Percentiles rank a stretch among this genome's conserved stretches.
phyloP scores from a whole-genome alignment of 1,139 yeast species.

The Candida frijolesensis region DNA sequence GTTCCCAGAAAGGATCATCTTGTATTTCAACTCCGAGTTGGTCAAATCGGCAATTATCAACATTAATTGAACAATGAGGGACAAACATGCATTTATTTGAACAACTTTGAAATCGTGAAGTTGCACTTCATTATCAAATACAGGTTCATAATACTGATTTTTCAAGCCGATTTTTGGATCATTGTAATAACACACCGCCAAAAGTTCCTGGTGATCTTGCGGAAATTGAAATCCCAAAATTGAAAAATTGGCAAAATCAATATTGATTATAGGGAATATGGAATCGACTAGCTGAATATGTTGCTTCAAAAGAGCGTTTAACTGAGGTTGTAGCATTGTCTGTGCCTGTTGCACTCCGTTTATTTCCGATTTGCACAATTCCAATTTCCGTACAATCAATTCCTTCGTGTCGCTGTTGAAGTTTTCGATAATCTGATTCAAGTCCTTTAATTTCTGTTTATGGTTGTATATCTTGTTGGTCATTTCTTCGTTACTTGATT shows the following conservation, averaged over 20 bases:
- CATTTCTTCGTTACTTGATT: conserved; percentile 27
- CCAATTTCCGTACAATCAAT: conserved; percentile 27
- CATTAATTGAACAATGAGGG: conserved; percentile 33
- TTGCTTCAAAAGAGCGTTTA: conserved; percentile 21
- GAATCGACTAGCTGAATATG: conserved; percentile 24
- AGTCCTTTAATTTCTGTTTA: conserved; percentile 28
- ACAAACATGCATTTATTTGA: conserved; percentile 37
- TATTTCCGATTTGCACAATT: conserved; percentile 30
- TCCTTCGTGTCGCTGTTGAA: conserved; percentile 19
- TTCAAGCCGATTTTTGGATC: conserved; percentile 10
- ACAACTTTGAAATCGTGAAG: conserved; percentile 18
- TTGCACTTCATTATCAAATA: conserved; percentile 11
- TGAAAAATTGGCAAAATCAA: conserved; percentile 25
- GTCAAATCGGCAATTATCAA: conserved; percentile 27
- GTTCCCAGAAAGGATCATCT: conserved; percentile 27
- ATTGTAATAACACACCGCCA: conserved; percentile 34
- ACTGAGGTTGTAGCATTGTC: conserved; percentile 24
- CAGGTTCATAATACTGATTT: conserved; percentile 17
- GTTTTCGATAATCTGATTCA: conserved; percentile 22
- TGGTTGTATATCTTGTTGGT: conserved; percentile 28
- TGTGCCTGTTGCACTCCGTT: conserved; percentile 30
- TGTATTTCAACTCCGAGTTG: conserved; percentile 29
- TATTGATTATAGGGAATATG: conserved; percentile 31
- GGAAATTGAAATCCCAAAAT: conserved; percentile 44
- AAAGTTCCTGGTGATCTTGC: conserved; percentile 29